A percentile compares a stretch with the other conserved stretches of the same genome.
phyloP scores from a whole-genome alignment of 176 grass and related monocot genomes.

The Dactylis glomerata region DNA sequence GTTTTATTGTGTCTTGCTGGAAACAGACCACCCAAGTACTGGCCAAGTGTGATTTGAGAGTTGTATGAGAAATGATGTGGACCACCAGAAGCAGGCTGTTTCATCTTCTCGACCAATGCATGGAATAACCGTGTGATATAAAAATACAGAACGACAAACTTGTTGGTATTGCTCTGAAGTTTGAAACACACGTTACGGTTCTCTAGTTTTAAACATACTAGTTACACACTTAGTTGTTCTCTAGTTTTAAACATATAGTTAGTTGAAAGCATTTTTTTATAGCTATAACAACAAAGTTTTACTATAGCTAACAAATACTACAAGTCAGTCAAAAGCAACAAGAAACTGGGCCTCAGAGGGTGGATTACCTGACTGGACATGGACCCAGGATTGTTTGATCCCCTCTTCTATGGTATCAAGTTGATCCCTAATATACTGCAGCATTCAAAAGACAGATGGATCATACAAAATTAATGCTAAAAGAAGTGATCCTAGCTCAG shows the following conservation, averaged over 20 bases:
- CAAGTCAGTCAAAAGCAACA: background rate
- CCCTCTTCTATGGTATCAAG: slow-evolving; percentile 77
- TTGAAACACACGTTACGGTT: background rate
- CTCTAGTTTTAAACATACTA: background rate
- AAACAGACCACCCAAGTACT: background rate
- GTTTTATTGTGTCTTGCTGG: background rate
- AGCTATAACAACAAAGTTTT: background rate
- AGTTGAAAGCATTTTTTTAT: background rate
- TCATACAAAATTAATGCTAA: slow-evolving; percentile 19
- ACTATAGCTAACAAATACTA: background rate
- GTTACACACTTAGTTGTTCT: background rate
- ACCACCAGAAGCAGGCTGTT: background rate
- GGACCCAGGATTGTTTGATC: slow-evolving; percentile 71
- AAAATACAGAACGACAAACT: background rate
- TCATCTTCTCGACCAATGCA: background rate
- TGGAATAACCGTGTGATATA: background rate
- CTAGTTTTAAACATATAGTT: background rate
- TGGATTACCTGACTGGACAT: slow-evolving; percentile 63
- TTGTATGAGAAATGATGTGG: background rate
- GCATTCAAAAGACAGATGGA: slow-evolving; percentile 31
- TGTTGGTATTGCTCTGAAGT: background rate
- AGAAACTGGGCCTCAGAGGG: background rate
- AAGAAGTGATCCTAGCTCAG: no score
- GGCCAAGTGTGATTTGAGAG: background rate
- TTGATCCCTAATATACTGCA: slow-evolving; percentile 78